Conservation (phyloP, 192 early-diverging fungal genomes). For the Linnemannia exigua region DNA sequence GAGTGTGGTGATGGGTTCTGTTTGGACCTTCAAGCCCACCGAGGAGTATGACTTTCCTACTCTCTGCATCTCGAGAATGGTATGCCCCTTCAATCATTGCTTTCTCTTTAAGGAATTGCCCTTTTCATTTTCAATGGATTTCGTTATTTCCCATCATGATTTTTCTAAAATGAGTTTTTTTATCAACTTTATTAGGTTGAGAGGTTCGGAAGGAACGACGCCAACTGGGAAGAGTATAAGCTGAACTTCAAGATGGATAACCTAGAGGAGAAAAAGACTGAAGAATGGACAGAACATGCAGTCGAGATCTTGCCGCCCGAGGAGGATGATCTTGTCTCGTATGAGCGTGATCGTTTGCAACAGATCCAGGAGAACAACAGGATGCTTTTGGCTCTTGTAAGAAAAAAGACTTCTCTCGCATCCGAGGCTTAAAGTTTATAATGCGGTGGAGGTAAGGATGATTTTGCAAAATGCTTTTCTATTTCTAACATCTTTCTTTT, state of each 20-base stretch:
- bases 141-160: too few species aligned
- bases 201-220: slow-evolving; percentile 86
- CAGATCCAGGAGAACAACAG: slow-evolving; percentile 74
- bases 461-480: neutral
- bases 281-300: slow-evolving; percentile 19
- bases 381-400: slow-evolving; percentile 70
- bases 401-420: neutral
- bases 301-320: slow-evolving; percentile 39
- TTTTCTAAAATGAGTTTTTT: neutral
- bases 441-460: neutral
- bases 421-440: neutral
- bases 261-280: slow-evolving; percentile 15
- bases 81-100: neutral
- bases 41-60: slow-evolving; percentile 70
- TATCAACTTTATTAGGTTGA: slow-evolving; percentile 63
- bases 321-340: slow-evolving; percentile 64
- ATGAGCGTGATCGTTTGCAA: slow-evolving; percentile 68
- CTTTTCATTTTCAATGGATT: too few species aligned
- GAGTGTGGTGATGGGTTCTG: slow-evolving; percentile 92
- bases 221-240: slow-evolving; percentile 84
- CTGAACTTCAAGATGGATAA: slow-evolving; percentile 61
- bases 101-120: too few species aligned
- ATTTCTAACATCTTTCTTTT: slow-evolving; percentile 9
- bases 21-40: slow-evolving; percentile 87
- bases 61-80: slow-evolving; percentile 85